Conservation (phyloP, 352 stramenopile genomes). For the Globisporangium ultimum region DNA sequence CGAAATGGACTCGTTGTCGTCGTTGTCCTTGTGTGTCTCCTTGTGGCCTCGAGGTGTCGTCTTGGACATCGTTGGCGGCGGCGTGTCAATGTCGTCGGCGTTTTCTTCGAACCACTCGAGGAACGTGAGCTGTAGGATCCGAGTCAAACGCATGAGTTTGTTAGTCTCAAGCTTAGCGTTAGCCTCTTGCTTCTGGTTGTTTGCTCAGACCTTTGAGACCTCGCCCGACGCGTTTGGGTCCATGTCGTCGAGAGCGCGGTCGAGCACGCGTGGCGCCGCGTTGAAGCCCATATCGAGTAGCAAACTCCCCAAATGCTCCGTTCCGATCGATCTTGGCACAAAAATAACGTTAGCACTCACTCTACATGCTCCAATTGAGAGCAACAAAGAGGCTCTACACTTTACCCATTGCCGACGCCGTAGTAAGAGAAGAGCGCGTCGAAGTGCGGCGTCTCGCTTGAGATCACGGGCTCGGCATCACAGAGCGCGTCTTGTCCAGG, state of each 20-base stretch:
- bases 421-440: conserved; percentile 54
- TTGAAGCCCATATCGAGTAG: conserved; percentile 77
- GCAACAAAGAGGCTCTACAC: neutral
- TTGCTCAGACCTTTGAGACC: conserved; percentile 38
- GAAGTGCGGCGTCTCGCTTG: conserved; percentile 64
- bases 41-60: conserved; percentile 4
- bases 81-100: conserved; percentile 50
- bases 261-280: conserved; percentile 38
- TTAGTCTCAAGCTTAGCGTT: neutral
- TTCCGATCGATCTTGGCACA: conserved; percentile 37
- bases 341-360: neutral
- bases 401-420: conserved; percentile 33
- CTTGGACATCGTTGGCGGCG: neutral
- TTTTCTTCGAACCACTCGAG: conserved; percentile 76
- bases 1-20: conserved; percentile 24
- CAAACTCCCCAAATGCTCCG: conserved; percentile 52
- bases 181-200: too few species aligned
- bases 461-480: conserved; percentile 20
- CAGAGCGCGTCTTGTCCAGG: conserved; percentile 8
- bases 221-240: conserved; percentile 63
- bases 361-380: neutral
- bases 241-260: conserved; percentile 64
- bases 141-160: too few species aligned
- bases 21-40: neutral
- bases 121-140: conserved; percentile 33